Evolutionary conservation across 257 asterid genomes (phyloP), one percentile per base, ranked within the genome.

Genomic region (Thymus mandschuricus): DNA sequence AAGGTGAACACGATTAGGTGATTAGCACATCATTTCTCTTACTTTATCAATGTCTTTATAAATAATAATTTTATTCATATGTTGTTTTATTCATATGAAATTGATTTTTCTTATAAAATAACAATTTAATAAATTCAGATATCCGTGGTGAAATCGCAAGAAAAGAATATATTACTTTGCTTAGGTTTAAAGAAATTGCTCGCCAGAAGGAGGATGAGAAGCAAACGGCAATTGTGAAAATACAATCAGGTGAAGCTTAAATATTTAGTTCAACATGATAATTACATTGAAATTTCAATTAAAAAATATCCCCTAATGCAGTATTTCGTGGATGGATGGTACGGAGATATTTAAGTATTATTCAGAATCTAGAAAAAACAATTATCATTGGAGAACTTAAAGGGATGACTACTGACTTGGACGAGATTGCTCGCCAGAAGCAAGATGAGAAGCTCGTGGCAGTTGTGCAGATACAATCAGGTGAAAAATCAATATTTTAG

Each of bases 291-390:
- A 5, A 46, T 31, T 50, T 60, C 3, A 31, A 38, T 62, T 68
- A 35, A 5, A 35, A 58, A 43, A 54, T 43, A 57, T 68, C 45
- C 12, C 59, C 66, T 68, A 68, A 33, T 80, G 81, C 87, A 93
- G 98, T 71, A 64, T 76, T 87, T 64, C 98, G 98, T 76, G 96
- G 95, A 35, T 88, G 89, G 89, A 77, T 91, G 85, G 88, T 85
- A 57, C 83, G 92, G 72, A 87, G 78, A 77, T 82, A 81, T 63
- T 72, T 65, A 58, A 38, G 71, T 66, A 83, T 68, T 12, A 78
- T 81, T 69, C 75, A 12, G 76, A 75, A 65, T 69, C 70, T 77
- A 34, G 75, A 76, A 49, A 71, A 62, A 65, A 59, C 77, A 62
- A 77, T 60, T 65, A 72, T 46, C 63, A 61, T 71, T 52, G 78